phyloP scores from a whole-genome alignment of 352 stramenopile genomes.

The Globisporangium nunn region DNA sequence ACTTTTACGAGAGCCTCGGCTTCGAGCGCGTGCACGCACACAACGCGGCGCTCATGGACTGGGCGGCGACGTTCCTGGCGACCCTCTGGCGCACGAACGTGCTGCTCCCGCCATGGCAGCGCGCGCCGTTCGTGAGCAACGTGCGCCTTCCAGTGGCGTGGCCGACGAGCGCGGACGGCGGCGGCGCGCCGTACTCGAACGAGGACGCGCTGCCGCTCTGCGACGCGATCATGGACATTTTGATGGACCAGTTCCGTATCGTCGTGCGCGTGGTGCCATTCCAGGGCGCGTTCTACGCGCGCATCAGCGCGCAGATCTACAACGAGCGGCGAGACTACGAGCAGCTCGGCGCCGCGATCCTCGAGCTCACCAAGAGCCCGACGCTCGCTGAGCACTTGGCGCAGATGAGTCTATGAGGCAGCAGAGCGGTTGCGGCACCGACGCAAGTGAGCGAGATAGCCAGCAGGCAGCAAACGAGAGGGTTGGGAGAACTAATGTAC shows the following conservation, averaged over 20 bases:
- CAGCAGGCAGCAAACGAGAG: not conserved
- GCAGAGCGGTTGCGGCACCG: not conserved
- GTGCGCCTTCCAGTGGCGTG: constrained; percentile 68
- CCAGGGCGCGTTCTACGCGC: constrained; percentile 62
- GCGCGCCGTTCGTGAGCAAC: constrained; percentile 74
- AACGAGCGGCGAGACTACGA: constrained; percentile 80
- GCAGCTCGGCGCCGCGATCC: constrained; percentile 58
- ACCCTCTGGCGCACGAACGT: constrained; percentile 66
- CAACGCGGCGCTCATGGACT: constrained; percentile 83
- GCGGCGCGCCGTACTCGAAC: constrained; percentile 40
- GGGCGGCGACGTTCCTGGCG: constrained; percentile 67
- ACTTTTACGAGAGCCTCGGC: constrained; percentile 81
- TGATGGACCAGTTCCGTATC: constrained; percentile 66
- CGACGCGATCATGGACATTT: constrained; percentile 74
- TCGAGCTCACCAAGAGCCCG: constrained; percentile 62
- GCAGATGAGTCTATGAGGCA: constrained; percentile 47
- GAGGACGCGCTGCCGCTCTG: constrained; percentile 61
- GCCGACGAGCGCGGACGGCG: constrained; percentile 35
- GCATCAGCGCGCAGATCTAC: constrained; percentile 83
- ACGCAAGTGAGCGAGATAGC: not conserved
- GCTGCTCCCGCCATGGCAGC: constrained; percentile 70
- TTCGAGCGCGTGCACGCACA: constrained; percentile 66
- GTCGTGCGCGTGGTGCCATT: constrained; percentile 65
- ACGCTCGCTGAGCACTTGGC: constrained; percentile 59
- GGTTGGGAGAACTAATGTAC: not conserved